Base-by-base conservation (phyloP, 2,329 filamentous ascomycete genomes). In the Emmonsiellopsis sp. region DNA sequence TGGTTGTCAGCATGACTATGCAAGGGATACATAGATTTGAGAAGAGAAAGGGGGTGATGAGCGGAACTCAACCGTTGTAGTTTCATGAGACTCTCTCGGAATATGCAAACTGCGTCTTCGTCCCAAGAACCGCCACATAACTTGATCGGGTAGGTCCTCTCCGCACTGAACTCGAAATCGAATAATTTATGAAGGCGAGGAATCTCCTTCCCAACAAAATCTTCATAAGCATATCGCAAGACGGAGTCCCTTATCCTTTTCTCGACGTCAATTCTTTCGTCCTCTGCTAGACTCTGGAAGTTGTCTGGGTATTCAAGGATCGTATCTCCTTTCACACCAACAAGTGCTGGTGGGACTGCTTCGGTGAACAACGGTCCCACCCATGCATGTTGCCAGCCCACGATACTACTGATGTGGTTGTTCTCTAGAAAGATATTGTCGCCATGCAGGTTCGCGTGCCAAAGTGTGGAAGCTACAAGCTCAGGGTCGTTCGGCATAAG, bases 391-490 rank as follows among this genome's bases (percentile, higher is more conserved):
- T 62, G 59, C 61, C 62, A 63, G 50, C 61, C 58, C 34, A 62
- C 57, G 9, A 62, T 59, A 13, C 58, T 56, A 2, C 57, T 8
- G 15, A 62, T 58, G 7, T 9, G 45, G 35, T 47, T 37, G 11
- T 32, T 32, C 37, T 37, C 32, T 16, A 72, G 63, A 56, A 73
- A 73, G 37, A 74, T 59, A 54, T 73, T 74, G 2, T 62, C 59
- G n/a, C 67, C 54, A 57, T 69, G 67, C 26, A 73, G 60, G 59
- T 73, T 67, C 43, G 59, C 61, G 59, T 74, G 70, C 68, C 64
- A 72, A 37, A 74, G 54, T 26, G 63, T 63, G n/a, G 68, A 57
- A 44, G 54, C 54, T 38, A 55, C 44, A 10, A 67, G 38, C 2
- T 49, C 44, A 20, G 60, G 38, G 11, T 64, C 54, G 44, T 55